These are phyloP conservation scores for Lantana camara DNA, from an alignment of 257 asterid species.

Conservation along the genomic window DNA sequence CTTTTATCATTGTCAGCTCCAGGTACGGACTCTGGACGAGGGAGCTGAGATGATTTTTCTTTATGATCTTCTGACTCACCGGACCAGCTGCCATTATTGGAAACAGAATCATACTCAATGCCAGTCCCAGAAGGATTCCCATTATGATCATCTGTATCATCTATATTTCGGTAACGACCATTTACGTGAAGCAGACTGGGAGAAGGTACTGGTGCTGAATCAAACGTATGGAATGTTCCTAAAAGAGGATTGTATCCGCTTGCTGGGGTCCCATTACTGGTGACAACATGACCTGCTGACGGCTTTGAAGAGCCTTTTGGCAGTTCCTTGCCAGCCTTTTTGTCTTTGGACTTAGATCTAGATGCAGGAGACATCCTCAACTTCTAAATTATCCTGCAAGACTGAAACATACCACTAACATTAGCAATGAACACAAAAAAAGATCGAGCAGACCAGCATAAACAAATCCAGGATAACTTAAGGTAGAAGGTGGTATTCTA, in stretches of 20 bases:
- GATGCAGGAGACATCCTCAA: constrained; percentile 60
- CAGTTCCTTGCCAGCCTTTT: constrained; percentile 56
- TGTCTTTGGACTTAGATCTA: constrained; percentile 64
- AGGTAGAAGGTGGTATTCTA: background rate
- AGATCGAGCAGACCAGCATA: constrained; percentile 14
- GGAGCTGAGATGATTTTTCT: constrained; percentile 48
- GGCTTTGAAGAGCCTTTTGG: constrained; percentile 54
- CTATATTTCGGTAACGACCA: constrained; percentile 64
- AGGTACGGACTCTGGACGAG: constrained; percentile 49
- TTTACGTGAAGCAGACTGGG: constrained; percentile 43
- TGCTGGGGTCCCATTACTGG: constrained; percentile 45
- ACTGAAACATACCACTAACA: background rate
- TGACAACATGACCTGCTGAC: constrained; percentile 43
- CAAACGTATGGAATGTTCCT: constrained; percentile 62
- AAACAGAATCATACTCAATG: constrained; percentile 57
- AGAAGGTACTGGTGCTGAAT: constrained; percentile 49
- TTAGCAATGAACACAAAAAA: constrained; percentile 19
- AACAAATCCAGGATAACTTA: background rate
- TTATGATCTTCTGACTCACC: constrained; percentile 79
- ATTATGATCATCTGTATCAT: constrained; percentile 57
- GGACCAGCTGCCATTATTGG: constrained; percentile 79
- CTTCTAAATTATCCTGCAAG: constrained; percentile 38
- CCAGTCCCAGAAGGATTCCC: constrained; percentile 49
- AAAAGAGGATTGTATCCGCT: constrained; percentile 70
- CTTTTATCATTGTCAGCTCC: constrained; percentile 76